Evolutionary conservation across 2,329 filamentous ascomycete genomes (phyloP), one percentile per base, ranked within the genome.

Genomic region (Lanzia echinophila): DNA sequence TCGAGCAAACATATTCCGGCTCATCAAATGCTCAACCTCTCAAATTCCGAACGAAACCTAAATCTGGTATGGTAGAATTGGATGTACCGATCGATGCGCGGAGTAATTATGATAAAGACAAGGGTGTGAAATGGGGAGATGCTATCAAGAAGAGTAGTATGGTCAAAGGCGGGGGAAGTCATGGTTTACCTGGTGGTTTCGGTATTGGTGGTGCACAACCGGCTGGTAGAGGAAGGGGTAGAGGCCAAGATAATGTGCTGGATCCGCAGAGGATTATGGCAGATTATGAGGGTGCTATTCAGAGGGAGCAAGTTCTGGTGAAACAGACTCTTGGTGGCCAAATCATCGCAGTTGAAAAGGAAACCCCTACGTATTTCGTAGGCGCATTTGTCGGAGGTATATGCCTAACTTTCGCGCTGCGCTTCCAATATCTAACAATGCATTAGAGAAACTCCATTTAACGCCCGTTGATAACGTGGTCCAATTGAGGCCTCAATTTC

Each of bases 401-500:
- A 83, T 75, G 13, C 10, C 10, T 22, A 19, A 19, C 8, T 17
- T 12, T 19, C 10, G 10, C n/a, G 10, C 44, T 28, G 20, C 15
- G 13, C 24, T 22, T 10, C 6, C 47, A 28, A 10, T 42, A 22
- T 58, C 32, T 62, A 44, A 50, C 36, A 17, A n/a, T 36, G 13
- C 22, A 19, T 7, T 60, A 91, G 88, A 88, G 63, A 84, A 95
- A 66, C 75, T 96, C 10, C 90, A 96, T 71, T 82, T 97, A 38
- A 95, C 90, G 1, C 88, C 87, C 22, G 81, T 95, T 44, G 83
- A 86, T 39, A 86, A 88, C 2, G 82, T 96, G 43, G 87, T 95
- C 41, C 89, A 95, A 67, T 83, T 99, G 66, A 87, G 91, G 3
- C 90, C 94, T 0, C 89, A 96, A 66, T 87, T 95, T 57, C 90